Base-by-base conservation (phyloP, 176 grass and related monocot species). In the Hyparrhenia diplandra region DNA sequence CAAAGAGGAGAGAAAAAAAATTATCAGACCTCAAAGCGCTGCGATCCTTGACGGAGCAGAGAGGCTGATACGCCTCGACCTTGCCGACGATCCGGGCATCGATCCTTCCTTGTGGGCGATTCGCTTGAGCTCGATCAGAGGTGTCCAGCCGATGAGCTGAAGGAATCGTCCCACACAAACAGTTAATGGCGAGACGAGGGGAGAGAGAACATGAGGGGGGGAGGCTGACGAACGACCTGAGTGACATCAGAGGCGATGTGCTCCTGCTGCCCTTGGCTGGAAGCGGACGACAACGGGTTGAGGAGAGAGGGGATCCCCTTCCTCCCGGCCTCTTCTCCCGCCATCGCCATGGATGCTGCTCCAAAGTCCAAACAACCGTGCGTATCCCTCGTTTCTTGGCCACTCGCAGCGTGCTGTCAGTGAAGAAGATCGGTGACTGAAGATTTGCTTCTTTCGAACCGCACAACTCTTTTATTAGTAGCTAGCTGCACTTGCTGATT, bases 91-190 rank as follows among this genome's bases (percentile, higher is more conserved):
- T 78, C 72, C 90, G 84, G 25, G 52, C 83, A 70, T 89, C 67
- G 13, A 97, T 12, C 75, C 88, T 12, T 91, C 90, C 77, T 93
- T 93, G 11, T 18, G 13, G 37, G 76, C 49, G 71, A 97, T 93
- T 61, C 68, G 28, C 73, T 93, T 97, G 68, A 97, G 62, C 45
- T 93, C 94, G 36, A 97, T 13, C 40, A 97, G 75, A 25, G 94
- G 90, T 17, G 90, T 97, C 94, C 94, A 97, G 21, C 94, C 90
- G 71, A 93, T 85, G 51, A 97, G 80, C 88, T 97, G 88, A 82
- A 93, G 3, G 71, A 52, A 64, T 65, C 30, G 66, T 28, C 63
- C 9, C 68, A 17, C 32, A 64, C 6, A 39, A 76, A 16, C 25
- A 67, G 14, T 78, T 28, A 72, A 20, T n/a, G n/a, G n/a, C n/a